Evolutionary conservation across 306 rosid genomes (phyloP), one percentile per base, ranked within the genome.

Genomic region (Sphenostylis stenocarpa): DNA sequence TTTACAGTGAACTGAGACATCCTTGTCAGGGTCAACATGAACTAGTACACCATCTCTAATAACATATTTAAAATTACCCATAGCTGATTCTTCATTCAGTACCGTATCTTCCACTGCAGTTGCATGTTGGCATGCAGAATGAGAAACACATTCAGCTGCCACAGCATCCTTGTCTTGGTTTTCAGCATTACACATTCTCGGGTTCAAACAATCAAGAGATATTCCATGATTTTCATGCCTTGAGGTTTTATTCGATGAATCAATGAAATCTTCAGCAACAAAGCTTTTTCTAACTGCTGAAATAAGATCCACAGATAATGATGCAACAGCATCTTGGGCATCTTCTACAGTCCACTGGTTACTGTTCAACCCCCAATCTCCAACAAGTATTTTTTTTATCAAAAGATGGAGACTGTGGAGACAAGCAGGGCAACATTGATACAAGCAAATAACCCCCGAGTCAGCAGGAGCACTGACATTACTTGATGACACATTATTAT

Each of bases 11-110:
- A 83, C 78, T 33, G 92, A 66, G 64, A 60, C 85, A 33, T 88
- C 91, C 67, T 84, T 82, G 44, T 81, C 86, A 7, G 86, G 83
- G 80, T 88, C 88, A 79, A 76, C 19, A 52, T 64, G 84, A 81
- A 90, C 85, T 83, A 95, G 84, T 39, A 92, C 93, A 88, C 97
- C 96, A 77, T 92, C 97, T 79, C 91, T 88, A 85, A 92, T 90
- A 60, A 89, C 61, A 88, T 84, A 89, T 19, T 89, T 89, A 2
- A 83, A 71, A 71, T 82, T 92, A 56, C 74, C 78, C 86, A 85
- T 76, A 19, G 52, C 41, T 49, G 67, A 44, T 48, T 69, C 61
- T 48, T 69, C 62, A 75, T 23, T 53, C 3, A 20, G 64, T 15
- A 48, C 83, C 21, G 71, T 51, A 34, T 73, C 85, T 70, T 38